phyloP scores from a whole-genome alignment of 2,329 filamentous ascomycete species.

The Fusarium xyrophilum region DNA sequence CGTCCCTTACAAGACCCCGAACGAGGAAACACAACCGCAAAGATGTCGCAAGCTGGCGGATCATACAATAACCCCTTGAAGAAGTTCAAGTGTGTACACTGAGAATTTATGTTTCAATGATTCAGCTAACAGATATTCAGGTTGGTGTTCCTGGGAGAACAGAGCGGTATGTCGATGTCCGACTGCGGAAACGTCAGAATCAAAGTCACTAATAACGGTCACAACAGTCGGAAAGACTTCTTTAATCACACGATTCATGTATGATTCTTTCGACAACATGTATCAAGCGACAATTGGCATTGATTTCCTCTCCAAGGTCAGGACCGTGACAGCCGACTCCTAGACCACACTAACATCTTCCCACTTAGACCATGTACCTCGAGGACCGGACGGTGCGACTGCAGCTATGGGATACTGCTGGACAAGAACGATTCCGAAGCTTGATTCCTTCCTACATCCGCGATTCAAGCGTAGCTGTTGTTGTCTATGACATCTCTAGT shows the following conservation, averaged over 20 bases:
- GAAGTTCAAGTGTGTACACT: slow-evolving; percentile 88
- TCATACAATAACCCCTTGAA: slow-evolving; percentile 99
- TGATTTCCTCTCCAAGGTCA: slow-evolving; percentile 97
- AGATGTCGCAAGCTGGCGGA: slow-evolving; percentile 82
- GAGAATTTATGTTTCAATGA: neutral
- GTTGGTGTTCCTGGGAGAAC: slow-evolving; percentile 96
- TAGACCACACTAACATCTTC: slow-evolving; percentile 28
- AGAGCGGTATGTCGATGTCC: slow-evolving; percentile 77
- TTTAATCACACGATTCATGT: slow-evolving; percentile 99
- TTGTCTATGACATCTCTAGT: slow-evolving; percentile 98
- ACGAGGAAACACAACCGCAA: slow-evolving; percentile 43
- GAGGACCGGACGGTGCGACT: slow-evolving; percentile 97
- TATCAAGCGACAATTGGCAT: slow-evolving; percentile 99
- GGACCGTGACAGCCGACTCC: slow-evolving; percentile 11
- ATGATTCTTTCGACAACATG: slow-evolving; percentile 99
- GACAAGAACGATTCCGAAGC: slow-evolving; percentile 95
- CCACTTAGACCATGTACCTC: slow-evolving; percentile 87
- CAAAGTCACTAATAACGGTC: slow-evolving; percentile 38
- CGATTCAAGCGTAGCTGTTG: slow-evolving; percentile 95
- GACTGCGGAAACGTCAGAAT: slow-evolving; percentile 27
- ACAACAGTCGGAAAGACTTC: slow-evolving; percentile 93
- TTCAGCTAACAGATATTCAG: slow-evolving; percentile 55
- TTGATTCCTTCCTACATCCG: slow-evolving; percentile 98
- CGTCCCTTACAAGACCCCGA: slow-evolving; percentile 20
- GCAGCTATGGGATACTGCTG: slow-evolving; percentile 98